A percentile compares a stretch with the other conserved stretches of the same genome.
Conservation (phyloP, 2,329 filamentous ascomycete species). For the Dothideomycetes sp. region DNA sequence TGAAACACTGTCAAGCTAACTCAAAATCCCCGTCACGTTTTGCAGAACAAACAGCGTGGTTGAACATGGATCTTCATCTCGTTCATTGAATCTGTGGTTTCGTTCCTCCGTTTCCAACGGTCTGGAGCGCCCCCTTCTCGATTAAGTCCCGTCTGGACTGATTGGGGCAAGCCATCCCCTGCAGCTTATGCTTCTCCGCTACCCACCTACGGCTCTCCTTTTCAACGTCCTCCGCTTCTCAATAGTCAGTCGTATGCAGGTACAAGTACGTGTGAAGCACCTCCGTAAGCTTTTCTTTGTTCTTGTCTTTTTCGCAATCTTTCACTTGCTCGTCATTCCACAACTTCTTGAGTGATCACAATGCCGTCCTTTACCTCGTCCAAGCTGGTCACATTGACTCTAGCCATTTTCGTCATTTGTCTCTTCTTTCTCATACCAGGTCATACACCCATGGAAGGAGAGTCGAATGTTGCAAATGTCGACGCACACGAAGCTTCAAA, state of each 20-base stretch:
- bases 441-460: not conserved
- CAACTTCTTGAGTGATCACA: not conserved
- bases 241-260: not conserved
- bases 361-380: conserved; percentile 2
- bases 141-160: too few species aligned
- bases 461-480: not conserved
- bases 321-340: not conserved
- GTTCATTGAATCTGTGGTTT: too few species aligned
- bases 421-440: not conserved
- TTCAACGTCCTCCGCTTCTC: not conserved
- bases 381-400: conserved; percentile 2
- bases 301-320: not conserved
- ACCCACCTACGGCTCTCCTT: not conserved
- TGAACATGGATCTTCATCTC: too few species aligned
- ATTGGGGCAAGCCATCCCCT: too few species aligned
- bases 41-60: too few species aligned
- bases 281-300: not conserved
- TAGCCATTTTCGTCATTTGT: not conserved
- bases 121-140: too few species aligned
- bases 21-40: too few species aligned
- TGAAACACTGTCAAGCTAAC: too few species aligned
- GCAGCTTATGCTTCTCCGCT: too few species aligned
- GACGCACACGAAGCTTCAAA: not conserved
- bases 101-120: too few species aligned
- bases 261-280: not conserved